Conservation (phyloP, 768 basidiomycete genomes). For the Leccinum subgranulosum region DNA sequence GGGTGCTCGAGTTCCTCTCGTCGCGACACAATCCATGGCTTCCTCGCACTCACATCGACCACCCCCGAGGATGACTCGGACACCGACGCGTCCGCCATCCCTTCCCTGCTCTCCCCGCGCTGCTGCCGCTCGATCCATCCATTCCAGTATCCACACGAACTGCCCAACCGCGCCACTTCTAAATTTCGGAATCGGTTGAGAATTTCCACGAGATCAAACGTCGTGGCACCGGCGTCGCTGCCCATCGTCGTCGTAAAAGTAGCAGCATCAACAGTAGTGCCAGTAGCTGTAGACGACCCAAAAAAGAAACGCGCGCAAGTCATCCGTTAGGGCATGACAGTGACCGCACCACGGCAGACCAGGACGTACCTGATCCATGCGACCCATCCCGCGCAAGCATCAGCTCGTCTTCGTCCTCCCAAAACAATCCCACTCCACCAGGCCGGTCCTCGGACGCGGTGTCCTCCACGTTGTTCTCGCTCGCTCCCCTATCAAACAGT, state of each 20-base stretch:
- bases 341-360: too few species aligned
- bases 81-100: neutral
- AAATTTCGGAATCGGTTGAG: conserved; percentile 30
- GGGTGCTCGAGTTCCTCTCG: conserved; percentile 12
- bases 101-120: neutral
- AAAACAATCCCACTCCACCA: conserved; percentile 20
- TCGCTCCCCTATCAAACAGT: conserved; percentile 17
- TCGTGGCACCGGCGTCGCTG: neutral
- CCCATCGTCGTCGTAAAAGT: neutral
- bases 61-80: neutral
- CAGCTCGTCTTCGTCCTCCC: conserved; percentile 27
- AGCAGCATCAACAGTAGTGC: neutral
- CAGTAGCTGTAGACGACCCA: neutral
- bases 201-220: conserved; percentile 20
- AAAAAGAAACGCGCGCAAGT: neutral
- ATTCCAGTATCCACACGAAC: conserved; percentile 41
- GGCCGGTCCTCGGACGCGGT: neutral
- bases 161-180: conserved; percentile 40
- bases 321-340: neutral
- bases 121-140: conserved; percentile 14
- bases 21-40: conserved; percentile 12
- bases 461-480: neutral
- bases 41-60: neutral
- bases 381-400: neutral
- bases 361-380: conserved; percentile 4